Base-by-base conservation (phyloP, 2,329 filamentous ascomycete genomes). In the Arthrobotrys sphaeroides region DNA sequence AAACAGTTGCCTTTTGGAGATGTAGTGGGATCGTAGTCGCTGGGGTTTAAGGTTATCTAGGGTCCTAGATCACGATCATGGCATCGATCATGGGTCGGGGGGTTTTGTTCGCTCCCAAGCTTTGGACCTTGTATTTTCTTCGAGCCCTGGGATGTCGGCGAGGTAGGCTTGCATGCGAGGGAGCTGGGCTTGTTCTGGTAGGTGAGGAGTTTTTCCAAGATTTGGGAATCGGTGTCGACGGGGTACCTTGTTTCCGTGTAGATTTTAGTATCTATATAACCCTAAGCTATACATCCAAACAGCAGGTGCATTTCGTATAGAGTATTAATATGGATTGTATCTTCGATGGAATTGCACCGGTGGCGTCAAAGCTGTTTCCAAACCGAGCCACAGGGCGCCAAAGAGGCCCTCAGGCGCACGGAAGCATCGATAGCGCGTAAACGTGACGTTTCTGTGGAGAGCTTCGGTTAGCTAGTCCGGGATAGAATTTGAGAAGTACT, bases 41-140 rank as follows among this genome's bases (percentile, higher is more conserved):
- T 53, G 24, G 33, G 33, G 43, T 65, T 36, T 65, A 65, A 31
- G 33, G 61, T 53, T 55, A 65, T 65, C 62, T 36, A 66, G 36
- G 61, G 61, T 24, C 45, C 45, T 16, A 24, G 33, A 42, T 9
- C 22, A 7, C 5, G n/a, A 40, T 20, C 20, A 13, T 38, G 20
- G 45, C 36, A 59, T 59, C 33, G 43, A 22, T 67, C 49, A 68
- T 68, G 64, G 64, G n/a, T 68, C 26, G 31, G 22, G 18, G 36
- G 36, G 24, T 43, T 38, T 10, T 43, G 36, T 22, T 65, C 60
- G 60, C 5, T 45, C 43, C 43, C 33, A 53, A 42, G n/a, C 22
- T 49, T 62, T 47, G 16, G 28, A 13, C 42, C 59, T 28, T 49
- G 42, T 38, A 24, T 43, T 1, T 42, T 43, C 5, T 26, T n/a